phyloP scores from a whole-genome alignment of 345 rosid genomes.

The Populus euphratica region DNA sequence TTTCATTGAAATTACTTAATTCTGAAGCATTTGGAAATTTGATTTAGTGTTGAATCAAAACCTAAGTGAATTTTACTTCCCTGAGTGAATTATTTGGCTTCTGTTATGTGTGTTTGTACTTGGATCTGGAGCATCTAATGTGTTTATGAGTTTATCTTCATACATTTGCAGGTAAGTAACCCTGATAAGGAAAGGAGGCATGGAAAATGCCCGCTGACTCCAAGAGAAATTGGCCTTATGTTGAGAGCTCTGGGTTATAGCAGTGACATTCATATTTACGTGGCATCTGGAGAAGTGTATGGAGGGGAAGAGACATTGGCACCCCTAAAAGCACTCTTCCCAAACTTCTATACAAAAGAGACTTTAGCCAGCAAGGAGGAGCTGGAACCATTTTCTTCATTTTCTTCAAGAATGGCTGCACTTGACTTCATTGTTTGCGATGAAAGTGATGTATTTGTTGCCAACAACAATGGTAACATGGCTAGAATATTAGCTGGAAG shows the following conservation, averaged over 20 bases:
- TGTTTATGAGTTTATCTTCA: background rate
- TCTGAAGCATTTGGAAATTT: background rate
- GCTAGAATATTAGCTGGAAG: constrained; percentile 89
- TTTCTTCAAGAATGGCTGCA: constrained; percentile 98
- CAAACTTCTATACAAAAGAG: constrained; percentile 82
- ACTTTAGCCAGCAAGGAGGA: constrained; percentile 76
- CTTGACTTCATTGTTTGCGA: constrained; percentile 92
- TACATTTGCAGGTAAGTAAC: constrained; percentile 49
- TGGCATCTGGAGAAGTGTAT: constrained; percentile 96
- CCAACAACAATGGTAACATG: constrained; percentile 98
- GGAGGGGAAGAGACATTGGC: constrained; percentile 80
- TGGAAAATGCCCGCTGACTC: constrained; percentile 97
- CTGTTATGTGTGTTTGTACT: background rate
- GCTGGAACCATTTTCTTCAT: constrained; percentile 64
- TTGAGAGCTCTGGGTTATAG: constrained; percentile 93
- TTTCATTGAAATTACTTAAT: background rate
- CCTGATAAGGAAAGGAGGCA: constrained; percentile 95
- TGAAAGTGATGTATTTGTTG: constrained; percentile 91
- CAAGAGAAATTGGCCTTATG: constrained; percentile 95
- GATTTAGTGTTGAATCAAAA: background rate
- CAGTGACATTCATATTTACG: constrained; percentile 81
- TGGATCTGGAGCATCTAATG: background rate
- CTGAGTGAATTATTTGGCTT: constrained; percentile 1
- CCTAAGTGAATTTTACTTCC: background rate
- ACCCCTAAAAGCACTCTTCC: constrained; percentile 81